Evolutionary conservation across 2,329 filamentous ascomycete species (phyloP), one percentile per base, ranked within the genome.

Genomic region (Penicillium sp.): DNA sequence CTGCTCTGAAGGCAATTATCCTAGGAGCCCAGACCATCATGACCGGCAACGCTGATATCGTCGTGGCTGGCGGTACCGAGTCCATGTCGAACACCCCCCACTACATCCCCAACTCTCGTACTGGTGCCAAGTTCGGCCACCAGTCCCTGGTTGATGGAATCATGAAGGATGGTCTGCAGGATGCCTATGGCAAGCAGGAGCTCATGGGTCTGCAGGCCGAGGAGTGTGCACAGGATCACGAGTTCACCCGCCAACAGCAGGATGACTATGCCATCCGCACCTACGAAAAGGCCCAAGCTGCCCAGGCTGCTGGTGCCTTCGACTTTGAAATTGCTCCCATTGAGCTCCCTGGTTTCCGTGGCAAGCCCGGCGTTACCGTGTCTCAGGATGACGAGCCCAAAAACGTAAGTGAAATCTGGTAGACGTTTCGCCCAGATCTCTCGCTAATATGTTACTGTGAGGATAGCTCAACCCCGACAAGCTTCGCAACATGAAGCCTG

Each of bases 21-120:
- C 84, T 99, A 59, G 95, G 90, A 67, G 91, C 93, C 51, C 95
- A 98, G 79, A 97, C 93, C 69, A 99, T 99, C 81, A 92, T 98
- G 76, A 96, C 93, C 53, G 93, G 95, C 67, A 96, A 91, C 74
- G 93, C 93, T 64, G 88, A 91, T 68, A 88, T 97, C 65, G 87
- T 99, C 64, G 91, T 99, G 58, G 95, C 93, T 64, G 95, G 93
- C 72, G 95, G 95, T 68, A 87, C 93, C 66, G 95, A 99, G 82
- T 96, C 92, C 82, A 99, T 99, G 95, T 96, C 93, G 73, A 98
- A 98, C 81, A 84, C 89, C 54, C 95, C 95, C 51, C 93, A 99
- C 82, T 99, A 99, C 82, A 89, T 97, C 52, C 90, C 92, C 64
- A 90, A 82, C 76, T 83, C 96, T 68, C 90, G 95, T 76, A 89